phyloP scores from a whole-genome alignment of 768 basidiomycete species.

The Cytidiella melzeri region DNA sequence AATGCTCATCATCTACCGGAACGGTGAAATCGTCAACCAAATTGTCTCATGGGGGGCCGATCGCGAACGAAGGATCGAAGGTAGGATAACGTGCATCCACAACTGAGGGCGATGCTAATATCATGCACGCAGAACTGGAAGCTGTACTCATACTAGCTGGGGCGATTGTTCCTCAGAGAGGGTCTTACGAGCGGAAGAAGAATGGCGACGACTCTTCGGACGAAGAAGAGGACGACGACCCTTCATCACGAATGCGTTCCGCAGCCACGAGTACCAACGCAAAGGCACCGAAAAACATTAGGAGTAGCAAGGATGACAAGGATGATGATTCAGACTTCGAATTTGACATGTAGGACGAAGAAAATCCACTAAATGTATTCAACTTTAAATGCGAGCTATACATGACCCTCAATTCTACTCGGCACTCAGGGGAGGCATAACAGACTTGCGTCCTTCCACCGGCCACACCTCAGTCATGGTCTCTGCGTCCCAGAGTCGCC shows the following conservation, averaged over 20 bases:
- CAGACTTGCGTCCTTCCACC: slow-evolving; percentile 47
- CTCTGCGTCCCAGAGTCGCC: slow-evolving; percentile 63
- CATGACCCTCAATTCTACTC: slow-evolving; percentile 22
- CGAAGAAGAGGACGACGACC: slow-evolving; percentile 41
- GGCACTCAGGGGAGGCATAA: slow-evolving; percentile 53
- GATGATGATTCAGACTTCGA: slow-evolving; percentile 75
- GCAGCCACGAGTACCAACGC: slow-evolving; percentile 51
- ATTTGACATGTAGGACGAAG: slow-evolving; percentile 44
- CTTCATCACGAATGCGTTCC: slow-evolving; percentile 51
- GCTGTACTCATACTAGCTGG: slow-evolving; percentile 58
- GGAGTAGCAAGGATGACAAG: slow-evolving; percentile 42
- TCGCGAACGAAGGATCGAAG: slow-evolving; percentile 67
- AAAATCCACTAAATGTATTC: not conserved
- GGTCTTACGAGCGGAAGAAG: slow-evolving; percentile 16
- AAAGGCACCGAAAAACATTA: slow-evolving; percentile 47
- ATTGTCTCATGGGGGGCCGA: slow-evolving; percentile 82
- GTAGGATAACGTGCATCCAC: slow-evolving; percentile 35
- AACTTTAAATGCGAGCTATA: not conserved
- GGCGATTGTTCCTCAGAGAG: slow-evolving; percentile 55
- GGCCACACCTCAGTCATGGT: slow-evolving; percentile 72
- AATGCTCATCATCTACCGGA: slow-evolving; percentile 88
- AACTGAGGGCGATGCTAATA: slow-evolving; percentile 4
- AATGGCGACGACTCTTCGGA: slow-evolving; percentile 39
- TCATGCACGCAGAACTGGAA: slow-evolving; percentile 52
- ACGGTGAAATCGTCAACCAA: slow-evolving; percentile 87